Evolutionary conservation across 768 basidiomycete genomes (phyloP), one percentile per base, ranked within the genome.

Genomic region (Kockovaella imperatae): DNA sequence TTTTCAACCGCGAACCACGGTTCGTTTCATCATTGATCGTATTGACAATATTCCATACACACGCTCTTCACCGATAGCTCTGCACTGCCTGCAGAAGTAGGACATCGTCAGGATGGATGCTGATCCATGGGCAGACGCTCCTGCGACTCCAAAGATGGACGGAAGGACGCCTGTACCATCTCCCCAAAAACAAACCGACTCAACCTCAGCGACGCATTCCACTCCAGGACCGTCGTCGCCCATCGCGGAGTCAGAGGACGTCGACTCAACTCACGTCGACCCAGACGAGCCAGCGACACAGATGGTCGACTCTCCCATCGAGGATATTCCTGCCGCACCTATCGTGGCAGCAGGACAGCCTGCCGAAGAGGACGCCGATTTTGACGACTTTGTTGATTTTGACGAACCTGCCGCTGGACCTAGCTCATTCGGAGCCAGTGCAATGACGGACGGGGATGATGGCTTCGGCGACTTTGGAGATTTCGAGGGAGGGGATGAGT

Each of bases 401-500:
- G 68, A 73, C 53, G 63, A 73, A 53, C 72, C 71, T 54, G 78
- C 78, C 28, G 71, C 71, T 2, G 73, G 75, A 24, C 72, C 57
- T 1, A 60, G 52, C 21, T 66, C 41, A 38, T 29, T 31, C 35
- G 56, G 46, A 8, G 40, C n/a, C 14, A 14, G 35, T 35, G 6
- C 17, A 13, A 35, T 18, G 21, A 49, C 26, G 39, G 32, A 20
- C 8, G 56, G 42, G 10, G 55, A 68, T 10, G 75, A 71, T 29
- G 77, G 74, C 13, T 83, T 84, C 38, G 87, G 87, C 57, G 88
- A 89, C 62, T 72, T 68, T 55, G 64, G 68, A 15, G 67, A 71
- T 50, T 88, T 88, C 69, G 86, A 81, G 58, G 85, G 85, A 54
- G 80, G 69, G 21, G 77, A 67, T 64, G n/a, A n/a, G n/a, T n/a